Percentiles rank a stretch among this genome's conserved stretches.
These are phyloP conservation scores for Tremella mesenterica DNA, from an alignment of 768 basidiomycete genomes.

Conservation along the genomic window DNA sequence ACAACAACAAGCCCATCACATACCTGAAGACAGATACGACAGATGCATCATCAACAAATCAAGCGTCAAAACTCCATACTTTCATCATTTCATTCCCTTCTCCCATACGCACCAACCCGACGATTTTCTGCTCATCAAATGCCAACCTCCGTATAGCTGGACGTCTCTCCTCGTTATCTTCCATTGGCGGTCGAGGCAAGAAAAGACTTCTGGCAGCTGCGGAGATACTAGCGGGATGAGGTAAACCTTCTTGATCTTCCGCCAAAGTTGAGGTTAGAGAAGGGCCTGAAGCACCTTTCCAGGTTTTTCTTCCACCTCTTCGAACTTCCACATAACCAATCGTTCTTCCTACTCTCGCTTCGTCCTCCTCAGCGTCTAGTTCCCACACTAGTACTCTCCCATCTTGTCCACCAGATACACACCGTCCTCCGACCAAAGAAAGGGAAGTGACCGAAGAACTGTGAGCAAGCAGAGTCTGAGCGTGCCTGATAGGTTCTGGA, in stretches of 20 bases:
- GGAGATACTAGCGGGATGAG: slow-evolving; percentile 40
- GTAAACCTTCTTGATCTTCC: slow-evolving; percentile 7
- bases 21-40: no score
- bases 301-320: slow-evolving; percentile 12
- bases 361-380: slow-evolving; percentile 23
- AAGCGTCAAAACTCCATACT: slow-evolving; percentile 29
- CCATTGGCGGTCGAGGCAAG: slow-evolving; percentile 21
- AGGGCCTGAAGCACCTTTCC: slow-evolving; percentile 21
- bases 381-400: slow-evolving; percentile 42
- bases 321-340: slow-evolving; percentile 37
- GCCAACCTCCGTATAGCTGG: slow-evolving; percentile 29
- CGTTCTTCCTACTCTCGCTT: slow-evolving; percentile 12
- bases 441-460: slow-evolving; percentile 35
- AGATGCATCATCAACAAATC: background rate
- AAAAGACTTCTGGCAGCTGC: slow-evolving; percentile 35
- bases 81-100: slow-evolving; percentile 21
- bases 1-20: no score
- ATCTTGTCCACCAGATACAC: slow-evolving; percentile 38
- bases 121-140: slow-evolving; percentile 45
- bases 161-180: background rate
- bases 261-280: background rate
- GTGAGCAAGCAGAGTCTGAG: slow-evolving; percentile 40
- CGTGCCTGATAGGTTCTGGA: slow-evolving; percentile 22
- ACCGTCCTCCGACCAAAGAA: slow-evolving; percentile 27
- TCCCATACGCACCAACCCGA: slow-evolving; percentile 27